These are phyloP conservation scores for Corymbia citriodora DNA, from an alignment of 441 rosid species.

Conservation along the genomic window DNA sequence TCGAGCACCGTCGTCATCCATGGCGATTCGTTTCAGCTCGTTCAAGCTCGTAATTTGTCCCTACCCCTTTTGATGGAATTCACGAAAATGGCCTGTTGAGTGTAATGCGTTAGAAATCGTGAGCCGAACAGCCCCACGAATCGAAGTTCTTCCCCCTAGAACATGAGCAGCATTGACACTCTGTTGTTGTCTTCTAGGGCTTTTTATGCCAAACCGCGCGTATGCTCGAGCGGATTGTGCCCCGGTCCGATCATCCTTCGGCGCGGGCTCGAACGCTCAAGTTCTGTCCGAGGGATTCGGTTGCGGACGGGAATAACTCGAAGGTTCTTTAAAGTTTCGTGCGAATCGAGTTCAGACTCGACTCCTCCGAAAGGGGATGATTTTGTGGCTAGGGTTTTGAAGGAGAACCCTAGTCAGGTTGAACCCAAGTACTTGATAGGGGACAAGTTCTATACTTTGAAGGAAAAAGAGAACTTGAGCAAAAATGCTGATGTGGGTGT, in stretches of 20 bases:
- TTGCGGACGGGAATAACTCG: conserved; percentile 33
- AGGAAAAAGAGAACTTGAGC: conserved; percentile 50
- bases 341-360: conserved; percentile 35
- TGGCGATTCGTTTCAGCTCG: background rate
- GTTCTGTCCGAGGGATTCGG: conserved; percentile 21
- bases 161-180: conserved; percentile 47
- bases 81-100: background rate
- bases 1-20: background rate
- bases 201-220: conserved; percentile 31
- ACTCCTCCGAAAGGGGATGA: conserved; percentile 36
- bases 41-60: background rate
- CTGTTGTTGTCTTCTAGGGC: conserved; percentile 39
- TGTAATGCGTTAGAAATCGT: background rate
- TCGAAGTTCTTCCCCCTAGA: background rate
- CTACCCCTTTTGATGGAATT: background rate
- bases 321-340: conserved; percentile 43
- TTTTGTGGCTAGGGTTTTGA: conserved; percentile 70
- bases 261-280: conserved; percentile 5
- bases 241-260: conserved; percentile 2
- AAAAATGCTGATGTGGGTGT: conserved; percentile 31
- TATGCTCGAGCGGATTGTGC: conserved; percentile 1
- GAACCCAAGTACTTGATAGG: conserved; percentile 68
- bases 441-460: conserved; percentile 47
- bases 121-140: background rate
- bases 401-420: conserved; percentile 88